phyloP scores from a whole-genome alignment of 345 rosid genomes.

The Gossypioides kirkii region DNA sequence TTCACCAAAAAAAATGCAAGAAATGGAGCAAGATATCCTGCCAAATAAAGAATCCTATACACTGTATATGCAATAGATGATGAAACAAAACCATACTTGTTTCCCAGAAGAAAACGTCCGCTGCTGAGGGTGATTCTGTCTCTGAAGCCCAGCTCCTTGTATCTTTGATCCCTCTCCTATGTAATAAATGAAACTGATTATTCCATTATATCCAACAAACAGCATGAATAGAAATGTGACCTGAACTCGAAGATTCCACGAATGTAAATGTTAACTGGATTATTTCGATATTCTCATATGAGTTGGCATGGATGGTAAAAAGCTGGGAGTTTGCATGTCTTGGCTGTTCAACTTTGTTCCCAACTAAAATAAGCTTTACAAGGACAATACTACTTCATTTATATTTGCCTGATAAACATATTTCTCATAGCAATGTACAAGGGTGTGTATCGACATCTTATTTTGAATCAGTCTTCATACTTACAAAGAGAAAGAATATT shows the following conservation, averaged over 20 bases:
- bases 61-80: not conserved
- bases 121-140: constrained; percentile 95
- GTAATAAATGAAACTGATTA: constrained; percentile 10
- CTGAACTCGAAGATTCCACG: not conserved
- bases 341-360: not conserved
- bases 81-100: constrained; percentile 53
- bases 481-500: no score
- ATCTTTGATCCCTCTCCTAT: constrained; percentile 94
- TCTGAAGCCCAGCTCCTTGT: constrained; percentile 95
- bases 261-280: not conserved
- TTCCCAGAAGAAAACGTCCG: constrained; percentile 91
- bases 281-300: not conserved
- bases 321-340: not conserved
- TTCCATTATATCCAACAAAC: not conserved
- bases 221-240: constrained; percentile 4
- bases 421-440: no score
- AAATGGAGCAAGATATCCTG: not conserved
- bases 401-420: no score
- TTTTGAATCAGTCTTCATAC: no score
- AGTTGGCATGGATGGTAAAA: not conserved
- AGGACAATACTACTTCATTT: no score
- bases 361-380: not conserved
- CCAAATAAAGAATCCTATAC: not conserved
- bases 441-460: no score
- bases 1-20: not conserved